phyloP scores from a whole-genome alignment of 2,329 filamentous ascomycete species.

The Penicillium freii region DNA sequence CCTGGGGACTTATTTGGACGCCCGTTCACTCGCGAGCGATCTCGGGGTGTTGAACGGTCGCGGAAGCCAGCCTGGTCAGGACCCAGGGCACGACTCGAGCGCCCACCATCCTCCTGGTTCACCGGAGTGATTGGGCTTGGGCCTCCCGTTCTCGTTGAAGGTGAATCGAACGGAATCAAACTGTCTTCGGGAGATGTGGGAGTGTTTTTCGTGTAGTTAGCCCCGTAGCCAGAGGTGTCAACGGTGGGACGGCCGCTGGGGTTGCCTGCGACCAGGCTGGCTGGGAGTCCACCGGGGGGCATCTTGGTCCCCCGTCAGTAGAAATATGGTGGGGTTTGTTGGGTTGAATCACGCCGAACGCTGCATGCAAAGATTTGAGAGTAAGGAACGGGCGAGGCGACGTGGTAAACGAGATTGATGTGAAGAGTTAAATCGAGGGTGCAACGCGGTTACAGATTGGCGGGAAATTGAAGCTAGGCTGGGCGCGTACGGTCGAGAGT shows the following conservation, averaged over 20 bases:
- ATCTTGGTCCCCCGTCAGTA: conserved; percentile 35
- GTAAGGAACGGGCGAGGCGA: background rate
- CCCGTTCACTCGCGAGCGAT: conserved; percentile 39
- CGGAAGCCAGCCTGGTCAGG: conserved; percentile 33
- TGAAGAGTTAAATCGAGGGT: background rate
- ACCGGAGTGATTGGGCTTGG: conserved; percentile 25
- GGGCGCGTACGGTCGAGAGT: conserved; percentile 3
- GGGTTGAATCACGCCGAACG: conserved; percentile 14
- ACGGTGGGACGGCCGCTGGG: conserved; percentile 38
- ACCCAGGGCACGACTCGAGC: conserved; percentile 33
- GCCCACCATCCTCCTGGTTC: conserved; percentile 32
- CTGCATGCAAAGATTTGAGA: conserved; percentile 18
- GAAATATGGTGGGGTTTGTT: conserved; percentile 7
- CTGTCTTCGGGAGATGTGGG: conserved; percentile 43
- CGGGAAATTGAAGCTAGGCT: background rate
- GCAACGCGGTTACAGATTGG: background rate
- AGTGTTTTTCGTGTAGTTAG: conserved; percentile 38
- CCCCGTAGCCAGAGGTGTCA: conserved; percentile 38
- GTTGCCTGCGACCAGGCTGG: conserved; percentile 45
- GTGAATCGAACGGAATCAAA: conserved; percentile 36
- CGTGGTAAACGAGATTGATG: background rate
- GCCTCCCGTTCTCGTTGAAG: conserved; percentile 31
- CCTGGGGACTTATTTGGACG: conserved; percentile 39
- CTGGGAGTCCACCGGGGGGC: conserved; percentile 45
- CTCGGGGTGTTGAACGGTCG: conserved; percentile 36